Conservation (phyloP, 768 basidiomycete species). For the Boletus speciosus region DNA sequence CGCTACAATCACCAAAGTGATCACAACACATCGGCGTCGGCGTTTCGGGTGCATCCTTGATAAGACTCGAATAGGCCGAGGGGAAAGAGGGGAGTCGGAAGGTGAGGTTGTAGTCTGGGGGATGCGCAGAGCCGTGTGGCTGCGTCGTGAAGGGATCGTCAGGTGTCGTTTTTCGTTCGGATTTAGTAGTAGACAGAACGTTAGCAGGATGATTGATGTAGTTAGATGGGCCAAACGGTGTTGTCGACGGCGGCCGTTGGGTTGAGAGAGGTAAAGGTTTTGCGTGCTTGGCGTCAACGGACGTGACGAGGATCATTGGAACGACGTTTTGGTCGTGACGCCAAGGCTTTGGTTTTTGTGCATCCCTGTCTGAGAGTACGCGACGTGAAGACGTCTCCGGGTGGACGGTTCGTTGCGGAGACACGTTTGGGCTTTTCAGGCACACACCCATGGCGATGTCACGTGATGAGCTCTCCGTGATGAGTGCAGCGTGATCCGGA, state of each 20-base stretch:
- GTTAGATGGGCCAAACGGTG: slow-evolving; percentile 14
- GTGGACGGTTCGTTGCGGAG: neutral
- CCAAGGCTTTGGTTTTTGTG: neutral
- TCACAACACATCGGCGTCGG: slow-evolving; percentile 26
- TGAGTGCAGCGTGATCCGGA: neutral
- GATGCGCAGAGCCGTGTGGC: neutral
- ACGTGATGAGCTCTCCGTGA: neutral
- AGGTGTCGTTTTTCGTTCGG: neutral
- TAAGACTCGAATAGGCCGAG: neutral
- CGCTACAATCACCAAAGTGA: slow-evolving; percentile 22
- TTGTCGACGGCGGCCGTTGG: slow-evolving; percentile 3
- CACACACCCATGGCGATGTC: slow-evolving; percentile 8
- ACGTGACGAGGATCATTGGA: slow-evolving; percentile 25
- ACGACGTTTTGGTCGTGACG: slow-evolving; percentile 4
- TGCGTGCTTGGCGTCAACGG: slow-evolving; percentile 22
- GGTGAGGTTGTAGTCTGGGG: neutral
- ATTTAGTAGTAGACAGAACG: neutral
- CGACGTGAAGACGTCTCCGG: neutral
- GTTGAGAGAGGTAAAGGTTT: slow-evolving; percentile 19
- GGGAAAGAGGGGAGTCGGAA: slow-evolving; percentile 19
- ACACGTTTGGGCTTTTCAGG: neutral
- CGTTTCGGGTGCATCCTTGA: slow-evolving; percentile 18
- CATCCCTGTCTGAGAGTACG: neutral
- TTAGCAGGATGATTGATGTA: slow-evolving; percentile 8
- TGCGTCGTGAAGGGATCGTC: slow-evolving; percentile 19